Evolutionary conservation across 345 rosid genomes (phyloP).

Genomic region (Gossypium longicalyx): DNA sequence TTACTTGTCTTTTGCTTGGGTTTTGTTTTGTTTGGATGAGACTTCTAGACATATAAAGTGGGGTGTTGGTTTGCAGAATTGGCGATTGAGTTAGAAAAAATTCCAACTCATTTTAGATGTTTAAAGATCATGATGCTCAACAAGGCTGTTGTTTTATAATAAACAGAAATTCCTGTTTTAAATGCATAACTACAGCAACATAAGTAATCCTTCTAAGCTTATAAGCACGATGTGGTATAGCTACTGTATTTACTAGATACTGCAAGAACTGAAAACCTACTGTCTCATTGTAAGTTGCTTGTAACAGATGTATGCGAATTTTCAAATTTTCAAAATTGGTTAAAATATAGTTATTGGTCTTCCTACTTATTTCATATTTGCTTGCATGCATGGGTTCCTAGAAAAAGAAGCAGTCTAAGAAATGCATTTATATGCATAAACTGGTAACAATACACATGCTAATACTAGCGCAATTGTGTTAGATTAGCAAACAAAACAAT

Average conservation of each 20-base stretch:
- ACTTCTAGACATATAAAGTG: not conserved
- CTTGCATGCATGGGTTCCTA: not conserved
- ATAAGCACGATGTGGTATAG: not conserved
- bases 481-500: not conserved
- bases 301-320: not conserved
- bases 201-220: not conserved
- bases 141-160: conserved; percentile 2
- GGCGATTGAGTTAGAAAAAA: not conserved
- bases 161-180: not conserved
- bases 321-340: not conserved
- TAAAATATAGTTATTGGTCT: not conserved
- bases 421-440: not conserved
- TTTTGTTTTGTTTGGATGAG: not conserved
- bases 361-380: not conserved
- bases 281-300: not conserved
- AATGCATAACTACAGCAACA: not conserved
- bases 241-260: not conserved
- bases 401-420: not conserved
- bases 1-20: not conserved
- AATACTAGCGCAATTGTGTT: not conserved
- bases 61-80: not conserved
- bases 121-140: not conserved
- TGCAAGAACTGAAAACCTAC: not conserved
- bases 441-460: not conserved
- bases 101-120: conserved; percentile 1